Percentiles rank a stretch among this genome's conserved stretches.
Conservation (phyloP, 805 yeast species). For the Monosporozyma aerobia region DNA sequence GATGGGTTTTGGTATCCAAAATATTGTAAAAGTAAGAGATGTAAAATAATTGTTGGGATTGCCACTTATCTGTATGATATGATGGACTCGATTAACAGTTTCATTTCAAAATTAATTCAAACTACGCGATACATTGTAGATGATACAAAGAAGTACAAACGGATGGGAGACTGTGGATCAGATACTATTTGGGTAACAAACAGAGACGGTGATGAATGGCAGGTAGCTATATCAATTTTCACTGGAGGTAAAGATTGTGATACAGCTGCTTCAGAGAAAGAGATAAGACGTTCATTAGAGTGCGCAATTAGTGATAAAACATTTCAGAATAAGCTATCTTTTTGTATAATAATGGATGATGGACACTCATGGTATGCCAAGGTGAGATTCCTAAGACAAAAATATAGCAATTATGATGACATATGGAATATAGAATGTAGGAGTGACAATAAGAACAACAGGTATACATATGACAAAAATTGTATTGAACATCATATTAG, state of each 20-base stretch:
- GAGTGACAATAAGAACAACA: not conserved
- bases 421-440: slow-evolving; percentile 1
- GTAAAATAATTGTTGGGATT: not conserved
- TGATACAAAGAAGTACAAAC: not conserved
- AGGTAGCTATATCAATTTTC: slow-evolving; percentile 3
- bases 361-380: slow-evolving; percentile 5
- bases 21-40: not conserved
- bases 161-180: slow-evolving; percentile 2
- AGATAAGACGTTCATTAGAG: not conserved
- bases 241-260: slow-evolving; percentile 5
- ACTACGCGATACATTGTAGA: not conserved
- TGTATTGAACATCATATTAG: not conserved
- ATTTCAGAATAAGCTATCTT: slow-evolving; percentile 2
- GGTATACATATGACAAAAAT: not conserved
- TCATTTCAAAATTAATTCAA: not conserved
- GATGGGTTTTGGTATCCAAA: not conserved
- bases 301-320: slow-evolving; percentile 1
- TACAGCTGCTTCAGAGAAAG: slow-evolving; percentile 2
- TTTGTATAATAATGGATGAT: slow-evolving; percentile 4
- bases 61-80: not conserved
- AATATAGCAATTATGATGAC: not conserved
- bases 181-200: slow-evolving; percentile 1
- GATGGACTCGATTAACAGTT: not conserved
- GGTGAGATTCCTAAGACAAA: slow-evolving; percentile 3
- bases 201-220: slow-evolving; percentile 5